Base-by-base conservation (phyloP, 805 yeast species). In the Wickerhamomyces subpelliculosus region DNA sequence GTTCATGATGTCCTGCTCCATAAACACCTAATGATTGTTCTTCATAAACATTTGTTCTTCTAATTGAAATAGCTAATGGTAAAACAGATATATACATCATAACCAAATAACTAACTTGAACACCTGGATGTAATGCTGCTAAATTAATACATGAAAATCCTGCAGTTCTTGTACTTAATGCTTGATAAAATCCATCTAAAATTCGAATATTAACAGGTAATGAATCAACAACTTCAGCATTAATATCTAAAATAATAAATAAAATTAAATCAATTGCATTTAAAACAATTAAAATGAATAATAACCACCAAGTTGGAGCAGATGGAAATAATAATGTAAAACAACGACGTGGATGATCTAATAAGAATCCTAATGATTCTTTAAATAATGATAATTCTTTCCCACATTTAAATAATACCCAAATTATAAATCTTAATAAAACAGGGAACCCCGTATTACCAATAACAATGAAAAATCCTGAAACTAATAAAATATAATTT, bases 21-120 rank as follows among this genome's bases (percentile, higher is more conserved):
- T 85, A 89, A n/a, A 88, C 73, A n/a, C 98, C 98, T 40, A 93
- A 64, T 0, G 96, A 84, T 56, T 88, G 97, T 54, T 93, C 98
- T 58, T 93, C 99, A 63, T 93, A 93, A 39, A 93, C 99, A 58
- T 93, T 93, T 16, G 98, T 93, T 58, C 97, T 75, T 64, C 99
- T 78, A 45, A 93, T 88, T 27, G 96, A 86, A 46, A 93, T 93
- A 24, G 99, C 98, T 49, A 93, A 67, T 1, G 99, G 99, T 55
- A 89, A 69, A 32, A 90, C 97, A 13, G 97, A 90, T 21, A 93
- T 88, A 63, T 93, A 93, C 98, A 93, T 93, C 97, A 93, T 90
- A 43, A 93, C 73, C 79, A 87, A 73, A 58, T 93, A 93, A 49
- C 93, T 79, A 22, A 93, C 95, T 58, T 88, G 96, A 36, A 90